These are phyloP conservation scores for Russula lepida DNA, from an alignment of 768 basidiomycete genomes.

Conservation along the genomic window DNA sequence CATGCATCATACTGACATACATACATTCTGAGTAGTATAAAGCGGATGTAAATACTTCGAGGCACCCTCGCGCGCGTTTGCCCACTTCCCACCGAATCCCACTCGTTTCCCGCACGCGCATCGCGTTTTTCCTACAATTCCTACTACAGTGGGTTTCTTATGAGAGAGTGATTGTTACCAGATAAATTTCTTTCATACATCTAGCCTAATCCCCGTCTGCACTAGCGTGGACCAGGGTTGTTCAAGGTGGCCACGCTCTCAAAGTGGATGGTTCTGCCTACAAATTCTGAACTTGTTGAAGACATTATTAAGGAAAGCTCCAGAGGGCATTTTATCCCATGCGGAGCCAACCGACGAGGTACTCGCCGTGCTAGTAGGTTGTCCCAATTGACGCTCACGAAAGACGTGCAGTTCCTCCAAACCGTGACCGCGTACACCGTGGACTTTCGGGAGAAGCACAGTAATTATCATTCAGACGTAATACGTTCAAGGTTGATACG, in stretches of 20 bases:
- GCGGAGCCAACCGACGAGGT: slow-evolving; percentile 35
- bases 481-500: slow-evolving; percentile 26
- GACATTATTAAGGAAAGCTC: slow-evolving; percentile 43
- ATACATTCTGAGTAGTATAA: too few species aligned
- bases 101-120: too few species aligned
- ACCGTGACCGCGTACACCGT: slow-evolving; percentile 31
- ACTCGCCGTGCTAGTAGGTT: neutral
- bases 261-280: slow-evolving; percentile 40
- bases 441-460: slow-evolving; percentile 20
- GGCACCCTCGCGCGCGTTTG: too few species aligned
- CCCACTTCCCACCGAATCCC: too few species aligned
- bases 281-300: slow-evolving; percentile 37
- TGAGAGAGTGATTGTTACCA: slow-evolving; percentile 23
- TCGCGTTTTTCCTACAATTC: too few species aligned
- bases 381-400: neutral
- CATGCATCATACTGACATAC: too few species aligned
- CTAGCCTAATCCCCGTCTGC: neutral
- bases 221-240: slow-evolving; percentile 18
- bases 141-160: too few species aligned
- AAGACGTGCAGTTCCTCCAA: slow-evolving; percentile 26
- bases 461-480: slow-evolving; percentile 23
- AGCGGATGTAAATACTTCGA: too few species aligned
- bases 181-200: too few species aligned
- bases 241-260: slow-evolving; percentile 40
- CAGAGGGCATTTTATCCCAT: slow-evolving; percentile 39